Conservation (phyloP, 192 early-diverging fungal species). For the Backusella psychrophila region DNA sequence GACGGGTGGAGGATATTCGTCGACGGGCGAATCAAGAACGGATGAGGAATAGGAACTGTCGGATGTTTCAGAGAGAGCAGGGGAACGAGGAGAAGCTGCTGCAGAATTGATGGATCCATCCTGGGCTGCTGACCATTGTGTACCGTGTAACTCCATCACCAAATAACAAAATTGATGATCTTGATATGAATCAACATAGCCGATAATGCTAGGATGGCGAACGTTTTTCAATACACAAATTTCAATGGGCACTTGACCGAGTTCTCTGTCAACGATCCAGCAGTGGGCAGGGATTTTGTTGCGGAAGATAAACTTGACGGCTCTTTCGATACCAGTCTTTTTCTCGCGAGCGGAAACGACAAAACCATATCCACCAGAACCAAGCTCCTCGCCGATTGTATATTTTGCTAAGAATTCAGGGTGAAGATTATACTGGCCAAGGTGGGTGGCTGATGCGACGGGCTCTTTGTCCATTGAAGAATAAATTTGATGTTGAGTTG, state of each 20-base stretch:
- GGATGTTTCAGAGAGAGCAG: constrained; percentile 12
- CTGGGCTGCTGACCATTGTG: constrained; percentile 45
- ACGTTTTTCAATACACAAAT: constrained; percentile 60
- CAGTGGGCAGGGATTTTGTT: constrained; percentile 49
- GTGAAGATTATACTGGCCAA: constrained; percentile 42
- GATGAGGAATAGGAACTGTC: constrained; percentile 19
- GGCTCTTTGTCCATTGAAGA: constrained; percentile 21
- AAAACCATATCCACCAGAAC: constrained; percentile 77
- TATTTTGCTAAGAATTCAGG: constrained; percentile 49
- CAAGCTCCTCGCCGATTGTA: constrained; percentile 59
- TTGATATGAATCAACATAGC: constrained; percentile 53
- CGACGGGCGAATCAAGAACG: constrained; percentile 16
- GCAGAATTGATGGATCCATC: not conserved
- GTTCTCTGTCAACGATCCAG: constrained; percentile 52
- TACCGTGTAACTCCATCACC: constrained; percentile 68
- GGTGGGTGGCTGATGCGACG: constrained; percentile 39
- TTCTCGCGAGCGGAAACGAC: constrained; percentile 61
- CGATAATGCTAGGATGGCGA: constrained; percentile 52
- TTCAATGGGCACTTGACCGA: constrained; percentile 62
- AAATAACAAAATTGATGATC: constrained; percentile 54
- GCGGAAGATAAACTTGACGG: constrained; percentile 66
- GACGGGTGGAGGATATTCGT: constrained; percentile 34
- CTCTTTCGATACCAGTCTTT: constrained; percentile 50
- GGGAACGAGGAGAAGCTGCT: not conserved
- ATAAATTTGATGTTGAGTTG: not conserved